Conservation (phyloP, 176 grass and related monocot genomes). For the Oryza brachyantha region DNA sequence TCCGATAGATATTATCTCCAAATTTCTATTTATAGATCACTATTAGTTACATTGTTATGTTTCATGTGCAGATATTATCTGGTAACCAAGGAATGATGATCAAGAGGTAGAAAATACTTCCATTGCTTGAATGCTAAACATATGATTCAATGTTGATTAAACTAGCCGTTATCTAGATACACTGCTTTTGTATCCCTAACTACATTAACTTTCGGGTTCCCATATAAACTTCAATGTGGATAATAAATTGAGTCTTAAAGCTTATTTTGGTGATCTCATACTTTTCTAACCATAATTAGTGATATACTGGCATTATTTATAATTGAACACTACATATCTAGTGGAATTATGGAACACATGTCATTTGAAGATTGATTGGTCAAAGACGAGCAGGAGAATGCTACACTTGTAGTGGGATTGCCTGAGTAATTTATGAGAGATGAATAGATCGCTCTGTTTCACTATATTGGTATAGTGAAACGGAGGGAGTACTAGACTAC, state of each 20-base stretch:
- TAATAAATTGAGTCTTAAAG: background rate
- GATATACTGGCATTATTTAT: background rate
- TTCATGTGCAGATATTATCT: constrained; percentile 50
- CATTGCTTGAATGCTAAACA: constrained; percentile 15
- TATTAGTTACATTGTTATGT: constrained; percentile 28
- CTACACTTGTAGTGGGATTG: background rate
- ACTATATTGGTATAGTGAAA: no score
- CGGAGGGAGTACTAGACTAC: no score
- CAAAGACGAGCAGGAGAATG: background rate
- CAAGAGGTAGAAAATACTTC: constrained; percentile 43
- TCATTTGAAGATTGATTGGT: background rate
- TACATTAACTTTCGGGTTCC: no score
- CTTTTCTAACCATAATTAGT: background rate
- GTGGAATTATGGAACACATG: constrained; percentile 8
- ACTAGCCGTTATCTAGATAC: background rate
- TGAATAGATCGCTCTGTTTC: no score
- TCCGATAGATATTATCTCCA: background rate
- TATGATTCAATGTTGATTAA: background rate
- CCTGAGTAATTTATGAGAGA: background rate
- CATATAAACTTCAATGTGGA: background rate
- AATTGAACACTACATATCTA: background rate
- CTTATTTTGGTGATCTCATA: background rate
- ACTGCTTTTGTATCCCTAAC: background rate
- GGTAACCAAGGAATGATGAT: constrained; percentile 41
- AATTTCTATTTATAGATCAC: background rate